Evolutionary conservation across 768 basidiomycete species (phyloP), one percentile per base, ranked within the genome.

Genomic region (Boletus eberwhitei): DNA sequence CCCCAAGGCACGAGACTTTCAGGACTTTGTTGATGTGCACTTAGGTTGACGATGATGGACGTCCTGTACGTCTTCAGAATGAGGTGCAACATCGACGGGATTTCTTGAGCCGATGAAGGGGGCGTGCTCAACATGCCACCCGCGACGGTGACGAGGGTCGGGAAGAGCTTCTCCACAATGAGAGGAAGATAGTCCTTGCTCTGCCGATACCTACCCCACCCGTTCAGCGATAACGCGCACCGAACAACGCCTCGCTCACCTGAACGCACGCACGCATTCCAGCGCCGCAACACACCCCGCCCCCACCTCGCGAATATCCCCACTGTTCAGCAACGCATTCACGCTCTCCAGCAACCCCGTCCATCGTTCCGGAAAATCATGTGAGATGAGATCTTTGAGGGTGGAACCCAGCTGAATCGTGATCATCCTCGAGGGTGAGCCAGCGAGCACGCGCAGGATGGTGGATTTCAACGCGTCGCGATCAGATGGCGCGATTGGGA

Each of bases 1-100:
- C 91, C 92, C 93, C 93, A 96, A 0, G 92, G 90, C 17, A 94
- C 85, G 43, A 95, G 76, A 48, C 85, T 87, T 47, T 87, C 87
- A 0, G 80, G 65, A 56, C 75, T 81, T 66, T 92, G 92, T 59
- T 93, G 92, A 59, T 91, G 88, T 7, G 67, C 49, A 50, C 83
- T 84, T 21, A 96, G 78, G 51, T 85, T 80, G 37, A 89, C 77
- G n/a, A 86, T 77, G 67, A 91, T 89, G 45, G 85, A 87, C 0
- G 85, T 86, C 64, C 85, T 88, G 77, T 96, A 96, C 0, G 89
- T 79, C 66, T 96, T 95, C 56, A 94, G 77, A 54, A 95, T 88
- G 48, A 92, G 79, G 63, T 94, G 92, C 31, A 95, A 77, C 77
- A 94, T 86, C 1, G 84, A 80, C 1, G 91, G 91, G 48, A 88